Evolutionary conservation across 305 asterid species (phyloP).

Genomic region (Fraxinus baroniana): DNA sequence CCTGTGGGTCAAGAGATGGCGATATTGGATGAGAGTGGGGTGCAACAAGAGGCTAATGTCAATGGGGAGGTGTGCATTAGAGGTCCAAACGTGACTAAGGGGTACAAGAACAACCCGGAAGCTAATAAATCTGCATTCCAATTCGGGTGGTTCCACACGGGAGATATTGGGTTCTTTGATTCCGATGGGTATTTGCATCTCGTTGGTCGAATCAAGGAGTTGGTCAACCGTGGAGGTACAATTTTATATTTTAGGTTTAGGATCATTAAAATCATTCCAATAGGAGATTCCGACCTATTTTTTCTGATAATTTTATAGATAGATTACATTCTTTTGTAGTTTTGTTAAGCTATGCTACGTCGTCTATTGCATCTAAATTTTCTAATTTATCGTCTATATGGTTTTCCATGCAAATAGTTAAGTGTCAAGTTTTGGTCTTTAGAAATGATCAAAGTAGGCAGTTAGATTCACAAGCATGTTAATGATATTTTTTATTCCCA

Average conservation of each 20-base stretch:
- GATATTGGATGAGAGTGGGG: constrained; percentile 65
- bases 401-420: too few relatives aligned
- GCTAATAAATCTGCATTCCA: constrained; percentile 75
- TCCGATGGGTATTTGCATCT: constrained; percentile 88
- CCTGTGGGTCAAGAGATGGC: constrained; percentile 97
- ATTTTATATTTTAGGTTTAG: neutral
- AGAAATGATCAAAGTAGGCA: neutral
- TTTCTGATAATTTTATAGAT: neutral
- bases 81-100: constrained; percentile 80
- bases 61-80: constrained; percentile 88
- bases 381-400: neutral
- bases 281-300: neutral
- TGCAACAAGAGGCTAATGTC: constrained; percentile 43
- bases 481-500: too few relatives aligned
- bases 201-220: constrained; percentile 91
- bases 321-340: neutral
- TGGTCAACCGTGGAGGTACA: constrained; percentile 96
- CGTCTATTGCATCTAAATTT: neutral
- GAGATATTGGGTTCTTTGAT: constrained; percentile 76
- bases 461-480: too few relatives aligned
- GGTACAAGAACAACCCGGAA: constrained; percentile 79
- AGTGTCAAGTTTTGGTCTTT: neutral
- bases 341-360: neutral
- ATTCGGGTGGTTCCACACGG: constrained; percentile 93
- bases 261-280: neutral